phyloP scores from a whole-genome alignment of 2,329 filamentous ascomycete species.

The Ophiocordyceps sinensis region DNA sequence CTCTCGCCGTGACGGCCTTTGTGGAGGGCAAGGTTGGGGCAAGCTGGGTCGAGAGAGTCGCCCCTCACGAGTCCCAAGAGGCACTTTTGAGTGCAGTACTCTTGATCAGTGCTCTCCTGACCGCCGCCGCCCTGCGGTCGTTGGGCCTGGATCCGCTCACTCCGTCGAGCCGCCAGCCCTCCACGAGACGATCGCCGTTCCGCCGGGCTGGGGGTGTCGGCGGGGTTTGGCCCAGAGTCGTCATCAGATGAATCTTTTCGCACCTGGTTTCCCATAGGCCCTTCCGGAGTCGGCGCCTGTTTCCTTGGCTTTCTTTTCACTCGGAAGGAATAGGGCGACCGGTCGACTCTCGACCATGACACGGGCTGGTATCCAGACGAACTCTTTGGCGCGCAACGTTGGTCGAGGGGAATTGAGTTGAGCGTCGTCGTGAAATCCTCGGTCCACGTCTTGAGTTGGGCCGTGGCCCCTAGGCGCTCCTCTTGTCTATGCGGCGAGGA shows the following conservation, averaged over 20 bases:
- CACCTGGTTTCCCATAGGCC: no score
- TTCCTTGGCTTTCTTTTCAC: no score
- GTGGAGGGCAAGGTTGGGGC: constrained; percentile 24
- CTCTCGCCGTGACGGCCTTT: neutral
- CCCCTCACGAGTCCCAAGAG: constrained; percentile 18
- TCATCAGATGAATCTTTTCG: neutral
- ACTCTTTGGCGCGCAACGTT: neutral
- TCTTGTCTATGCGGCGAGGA: neutral
- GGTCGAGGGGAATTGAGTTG: constrained; percentile 8
- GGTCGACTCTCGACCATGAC: constrained; percentile 3
- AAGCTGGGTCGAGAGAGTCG: constrained; percentile 15
- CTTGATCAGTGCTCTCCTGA: neutral
- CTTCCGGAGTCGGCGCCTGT: neutral
- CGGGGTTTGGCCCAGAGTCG: neutral
- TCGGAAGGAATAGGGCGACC: constrained; percentile 3
- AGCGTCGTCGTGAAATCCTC: constrained; percentile 11
- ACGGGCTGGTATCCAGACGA: no score
- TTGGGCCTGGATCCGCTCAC: constrained; percentile 6
- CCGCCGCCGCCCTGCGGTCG: neutral
- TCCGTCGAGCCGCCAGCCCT: constrained; percentile 4
- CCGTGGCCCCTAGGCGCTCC: constrained; percentile 6
- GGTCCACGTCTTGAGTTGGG: constrained; percentile 3
- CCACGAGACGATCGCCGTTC: neutral
- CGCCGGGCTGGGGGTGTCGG: constrained; percentile 1
- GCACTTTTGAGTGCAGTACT: constrained; percentile 25